phyloP scores from a whole-genome alignment of 495 filamentous ascomycete species.

The Viridothelium virens region DNA sequence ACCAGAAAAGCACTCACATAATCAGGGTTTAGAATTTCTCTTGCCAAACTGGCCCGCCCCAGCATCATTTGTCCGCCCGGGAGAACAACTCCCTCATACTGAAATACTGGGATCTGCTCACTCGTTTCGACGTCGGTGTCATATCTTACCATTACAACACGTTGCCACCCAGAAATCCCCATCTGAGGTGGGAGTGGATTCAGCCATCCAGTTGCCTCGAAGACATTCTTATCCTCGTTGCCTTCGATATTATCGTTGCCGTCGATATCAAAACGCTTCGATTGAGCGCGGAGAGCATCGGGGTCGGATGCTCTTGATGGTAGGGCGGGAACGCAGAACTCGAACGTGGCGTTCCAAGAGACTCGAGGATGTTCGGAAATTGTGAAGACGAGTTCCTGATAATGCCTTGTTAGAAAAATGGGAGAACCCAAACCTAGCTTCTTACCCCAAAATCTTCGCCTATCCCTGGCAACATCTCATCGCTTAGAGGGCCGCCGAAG shows the following conservation, averaged over 20 bases:
- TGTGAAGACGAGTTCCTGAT: too few relatives aligned
- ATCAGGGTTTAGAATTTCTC: too few relatives aligned
- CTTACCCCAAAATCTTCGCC: too few relatives aligned
- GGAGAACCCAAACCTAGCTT: too few relatives aligned
- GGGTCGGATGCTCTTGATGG: not conserved
- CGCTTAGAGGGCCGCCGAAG: too few relatives aligned
- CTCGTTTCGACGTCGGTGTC: conserved; percentile 19
- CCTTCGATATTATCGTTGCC: not conserved
- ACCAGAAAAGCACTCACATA: too few relatives aligned
- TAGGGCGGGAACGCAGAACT: too few relatives aligned
- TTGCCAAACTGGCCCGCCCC: conserved; percentile 19
- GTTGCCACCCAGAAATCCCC: conserved; percentile 35
- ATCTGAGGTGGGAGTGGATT: conserved; percentile 33
- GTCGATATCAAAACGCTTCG: not conserved
- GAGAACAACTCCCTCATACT: conserved; percentile 38
- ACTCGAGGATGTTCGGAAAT: too few relatives aligned
- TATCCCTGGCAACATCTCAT: too few relatives aligned
- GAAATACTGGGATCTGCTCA: conserved; percentile 22
- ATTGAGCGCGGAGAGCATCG: not conserved
- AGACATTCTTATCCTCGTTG: conserved; percentile 13
- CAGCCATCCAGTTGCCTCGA: conserved; percentile 32
- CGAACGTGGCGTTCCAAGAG: too few relatives aligned
- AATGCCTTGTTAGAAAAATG: too few relatives aligned
- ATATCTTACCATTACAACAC: conserved; percentile 37
- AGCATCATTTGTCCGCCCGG: conserved; percentile 36